Base-by-base conservation (phyloP, 495 filamentous ascomycete species). In the Penicillium steckii region DNA sequence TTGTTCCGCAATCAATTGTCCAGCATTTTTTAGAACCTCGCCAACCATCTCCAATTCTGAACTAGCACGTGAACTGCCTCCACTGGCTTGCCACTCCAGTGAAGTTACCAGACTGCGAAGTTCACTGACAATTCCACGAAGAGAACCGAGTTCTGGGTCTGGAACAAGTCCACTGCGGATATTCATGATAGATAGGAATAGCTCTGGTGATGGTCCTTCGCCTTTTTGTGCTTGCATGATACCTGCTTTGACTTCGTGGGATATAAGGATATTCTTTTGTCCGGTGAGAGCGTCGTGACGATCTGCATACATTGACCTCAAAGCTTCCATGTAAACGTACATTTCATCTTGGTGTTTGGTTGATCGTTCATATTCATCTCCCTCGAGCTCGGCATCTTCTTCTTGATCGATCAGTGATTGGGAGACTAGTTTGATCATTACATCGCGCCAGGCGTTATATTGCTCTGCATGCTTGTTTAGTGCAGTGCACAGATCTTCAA, bases 361-460 rank as follows among this genome's bases (percentile, higher is more conserved):
- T 2, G 92, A 94, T 13, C 86, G 80, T 53, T 91, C 89, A 54
- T 94, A 95, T 65, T 97, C 93, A 19, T 96, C 83, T 27, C 94
- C 93, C 32, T 91, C 88, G 1, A 85, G 78, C 70, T 94, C 88
- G 27, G 64, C 62, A 7, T 77, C 72, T 12, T 78, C 80, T 44
- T 95, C 90, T 58, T 91, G 82, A 57, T 97, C 94, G 19, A 98
- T 86, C 6, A 98, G 76, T 0, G 88, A 81, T 38, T 84, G 76
- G 1, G 85, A 69, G 2, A 97, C 76, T 17, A 93, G 77, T 43
- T 86, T 73, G 26, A 88, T 76, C 53, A 91, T 81, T 19, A 80
- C 72, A 22, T 85, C 76, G 24, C 91, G 78, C 89, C 88, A 96
- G 50, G 87, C 73, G 13, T 85, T 78, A 22, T 96, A 77, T 43